Percentiles rank a stretch among this genome's conserved stretches.
phyloP scores from a whole-genome alignment of 2,329 filamentous ascomycete genomes.

The Colletotrichum eremochloae region DNA sequence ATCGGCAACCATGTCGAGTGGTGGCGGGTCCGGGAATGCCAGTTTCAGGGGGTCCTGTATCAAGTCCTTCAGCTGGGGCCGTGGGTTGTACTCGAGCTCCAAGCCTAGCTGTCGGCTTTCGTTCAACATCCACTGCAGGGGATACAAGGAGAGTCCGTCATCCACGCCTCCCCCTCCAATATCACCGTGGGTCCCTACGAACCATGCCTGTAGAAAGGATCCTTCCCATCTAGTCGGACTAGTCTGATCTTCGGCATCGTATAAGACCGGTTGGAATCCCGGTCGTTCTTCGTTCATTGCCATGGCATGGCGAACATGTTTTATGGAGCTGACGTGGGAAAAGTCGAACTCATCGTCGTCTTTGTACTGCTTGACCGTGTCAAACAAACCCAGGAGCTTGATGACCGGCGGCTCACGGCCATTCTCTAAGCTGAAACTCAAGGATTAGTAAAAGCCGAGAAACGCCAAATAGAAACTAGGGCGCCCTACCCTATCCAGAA shows the following conservation, averaged over 20 bases:
- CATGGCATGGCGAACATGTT: conserved; percentile 54
- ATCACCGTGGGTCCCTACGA: conserved; percentile 54
- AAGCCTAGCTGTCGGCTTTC: conserved; percentile 51
- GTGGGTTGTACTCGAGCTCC: conserved; percentile 43
- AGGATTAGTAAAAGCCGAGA: not conserved
- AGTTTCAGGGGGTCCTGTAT: conserved; percentile 43
- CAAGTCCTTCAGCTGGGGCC: not conserved
- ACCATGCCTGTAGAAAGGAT: conserved; percentile 55
- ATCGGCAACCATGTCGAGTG: not conserved
- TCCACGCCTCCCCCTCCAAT: conserved; percentile 52
- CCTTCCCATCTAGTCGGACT: conserved; percentile 41
- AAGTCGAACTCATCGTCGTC: conserved; percentile 47
- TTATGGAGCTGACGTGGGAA: conserved; percentile 51
- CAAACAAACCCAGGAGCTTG: conserved; percentile 54
- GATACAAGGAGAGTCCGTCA: conserved; percentile 56
- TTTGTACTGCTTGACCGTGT: conserved; percentile 50
- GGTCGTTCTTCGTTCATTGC: conserved; percentile 55
- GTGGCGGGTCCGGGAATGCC: conserved; percentile 5
- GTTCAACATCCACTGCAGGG: conserved; percentile 57
- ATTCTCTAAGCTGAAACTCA: conserved; percentile 31
- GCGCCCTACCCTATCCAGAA: not conserved
- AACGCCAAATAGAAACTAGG: not conserved
- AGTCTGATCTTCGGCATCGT: conserved; percentile 36
- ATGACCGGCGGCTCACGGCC: conserved; percentile 47
- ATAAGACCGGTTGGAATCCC: conserved; percentile 32